Conservation (phyloP, 768 basidiomycete genomes). For the Gautieria morchelliformis region DNA sequence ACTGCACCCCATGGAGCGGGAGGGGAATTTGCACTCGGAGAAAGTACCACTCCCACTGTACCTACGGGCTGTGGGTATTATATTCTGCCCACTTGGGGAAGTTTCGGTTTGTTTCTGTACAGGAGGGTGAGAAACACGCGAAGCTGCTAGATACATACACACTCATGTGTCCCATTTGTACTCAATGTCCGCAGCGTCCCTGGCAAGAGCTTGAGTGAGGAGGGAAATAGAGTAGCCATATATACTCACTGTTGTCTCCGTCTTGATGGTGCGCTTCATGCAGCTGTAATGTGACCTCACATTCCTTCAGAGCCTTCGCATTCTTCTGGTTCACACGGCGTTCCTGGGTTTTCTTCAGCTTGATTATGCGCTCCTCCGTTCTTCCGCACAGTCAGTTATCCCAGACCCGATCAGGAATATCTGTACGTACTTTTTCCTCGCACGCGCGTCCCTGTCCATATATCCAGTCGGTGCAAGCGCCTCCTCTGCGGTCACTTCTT, state of each 20-base stretch:
- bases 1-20: slow-evolving; percentile 27
- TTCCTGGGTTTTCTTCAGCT: slow-evolving; percentile 97
- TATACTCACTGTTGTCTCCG: slow-evolving; percentile 70
- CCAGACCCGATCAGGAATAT: neutral
- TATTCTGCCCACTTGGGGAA: slow-evolving; percentile 97
- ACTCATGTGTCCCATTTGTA: slow-evolving; percentile 99
- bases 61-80: slow-evolving; percentile 32
- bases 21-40: slow-evolving; percentile 31
- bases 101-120: slow-evolving; percentile 86
- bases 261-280: slow-evolving; percentile 80
- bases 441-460: slow-evolving; percentile 81
- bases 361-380: slow-evolving; percentile 84
- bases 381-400: slow-evolving; percentile 29
- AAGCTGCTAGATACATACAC: slow-evolving; percentile 21
- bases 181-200: slow-evolving; percentile 93
- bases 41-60: neutral
- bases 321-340: slow-evolving; percentile 91
- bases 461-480: slow-evolving; percentile 87
- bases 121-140: neutral
- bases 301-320: slow-evolving; percentile 86
- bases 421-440: slow-evolving; percentile 66
- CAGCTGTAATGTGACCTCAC: slow-evolving; percentile 75
- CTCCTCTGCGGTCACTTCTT: slow-evolving; percentile 80
- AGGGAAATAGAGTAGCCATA: neutral
- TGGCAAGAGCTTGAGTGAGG: slow-evolving; percentile 23